Base-by-base conservation (phyloP, 441 rosid genomes). In the Populus hybrid region DNA sequence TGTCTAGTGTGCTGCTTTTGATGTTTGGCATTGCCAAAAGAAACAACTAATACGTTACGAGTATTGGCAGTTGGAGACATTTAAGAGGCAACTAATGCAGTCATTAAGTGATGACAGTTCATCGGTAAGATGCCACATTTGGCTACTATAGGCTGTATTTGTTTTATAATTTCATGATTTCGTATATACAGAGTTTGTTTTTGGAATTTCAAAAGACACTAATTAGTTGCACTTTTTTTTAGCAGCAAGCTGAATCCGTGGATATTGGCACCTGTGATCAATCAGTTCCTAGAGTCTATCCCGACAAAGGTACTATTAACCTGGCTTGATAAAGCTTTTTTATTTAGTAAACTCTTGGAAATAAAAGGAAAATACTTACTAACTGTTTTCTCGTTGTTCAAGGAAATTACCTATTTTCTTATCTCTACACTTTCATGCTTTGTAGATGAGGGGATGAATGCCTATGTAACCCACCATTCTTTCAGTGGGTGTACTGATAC, bases 71-170 rank as follows among this genome's bases (percentile, higher is more conserved):
- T 84, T 95, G 79, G 98, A 93, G 84, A 87, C 93, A 16, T 93
- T 95, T 80, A 95, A 93, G 92, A 87, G 95, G 81, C 98, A 95
- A 64, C 79, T 95, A 84, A 88, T 93, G 99, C 97, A 86, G 80
- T 95, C 99, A 10, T 80, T 93, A 68, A 93, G 71, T 73, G 98
- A 93, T 65, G 98, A 93, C 35, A 88, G 73, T 80, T 84, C 85
- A 80, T 85, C 89, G 28, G 98, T 93, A 88, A 86, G 93, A 80
- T 35, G 38, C 46, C 2, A 23, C 71, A 42, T 59, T 57, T 61
- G 3, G n/a, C 61, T 18, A 18, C 7, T 53, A 5, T 53, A 53
- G 21, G 9, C n/a, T 53, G n/a, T 53, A 53, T 53, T 16, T 53
- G 61, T 53, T 16, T 53, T 18, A 53, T 53, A 53, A 53, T 53